Percentiles rank a stretch among this genome's conserved stretches.
Evolutionary conservation across 2,329 filamentous ascomycete genomes (phyloP).

Genomic region (Penicillium corylophilum): DNA sequence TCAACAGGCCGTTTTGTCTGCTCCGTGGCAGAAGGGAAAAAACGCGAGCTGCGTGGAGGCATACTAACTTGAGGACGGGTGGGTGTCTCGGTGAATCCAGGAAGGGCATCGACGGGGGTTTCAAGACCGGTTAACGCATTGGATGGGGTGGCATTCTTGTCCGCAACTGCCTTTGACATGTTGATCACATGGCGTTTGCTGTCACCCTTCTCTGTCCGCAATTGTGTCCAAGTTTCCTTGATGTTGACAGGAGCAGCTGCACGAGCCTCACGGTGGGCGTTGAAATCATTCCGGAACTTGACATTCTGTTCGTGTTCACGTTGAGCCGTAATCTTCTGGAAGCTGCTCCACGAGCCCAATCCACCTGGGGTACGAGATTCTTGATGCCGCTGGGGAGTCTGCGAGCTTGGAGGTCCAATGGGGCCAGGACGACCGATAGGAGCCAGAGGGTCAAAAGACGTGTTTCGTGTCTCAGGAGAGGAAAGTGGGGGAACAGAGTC

Average conservation of each 20-base stretch:
- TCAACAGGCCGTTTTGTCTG: slow-evolving; percentile 33
- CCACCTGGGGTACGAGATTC: slow-evolving; percentile 27
- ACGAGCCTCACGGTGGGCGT: slow-evolving; percentile 35
- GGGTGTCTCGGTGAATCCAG: slow-evolving; percentile 33
- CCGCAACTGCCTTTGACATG: slow-evolving; percentile 29
- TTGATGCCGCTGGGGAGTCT: slow-evolving; percentile 33
- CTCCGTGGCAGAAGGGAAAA: slow-evolving; percentile 47
- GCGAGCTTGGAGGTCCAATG: slow-evolving; percentile 47
- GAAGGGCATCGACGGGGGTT: slow-evolving; percentile 35
- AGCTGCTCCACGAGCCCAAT: slow-evolving; percentile 46
- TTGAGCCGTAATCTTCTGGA: slow-evolving; percentile 40
- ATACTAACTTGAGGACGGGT: slow-evolving; percentile 35
- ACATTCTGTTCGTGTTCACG: slow-evolving; percentile 44
- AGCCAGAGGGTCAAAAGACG: slow-evolving; percentile 39
- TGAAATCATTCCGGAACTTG: slow-evolving; percentile 41
- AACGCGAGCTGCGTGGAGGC: slow-evolving; percentile 47
- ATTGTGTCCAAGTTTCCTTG: slow-evolving; percentile 49
- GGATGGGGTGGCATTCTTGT: slow-evolving; percentile 22
- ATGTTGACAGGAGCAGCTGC: slow-evolving; percentile 38
- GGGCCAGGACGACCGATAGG: slow-evolving; percentile 46
- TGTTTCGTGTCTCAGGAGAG: slow-evolving; percentile 40
- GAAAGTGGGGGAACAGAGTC: slow-evolving; percentile 36
- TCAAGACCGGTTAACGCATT: slow-evolving; percentile 39
- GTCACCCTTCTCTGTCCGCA: slow-evolving; percentile 41
- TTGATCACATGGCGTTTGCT: slow-evolving; percentile 41